A percentile compares a stretch with the other conserved stretches of the same genome.
Evolutionary conservation across 805 yeast species (phyloP).

Genomic region (Yamadazyma tumulicola): DNA sequence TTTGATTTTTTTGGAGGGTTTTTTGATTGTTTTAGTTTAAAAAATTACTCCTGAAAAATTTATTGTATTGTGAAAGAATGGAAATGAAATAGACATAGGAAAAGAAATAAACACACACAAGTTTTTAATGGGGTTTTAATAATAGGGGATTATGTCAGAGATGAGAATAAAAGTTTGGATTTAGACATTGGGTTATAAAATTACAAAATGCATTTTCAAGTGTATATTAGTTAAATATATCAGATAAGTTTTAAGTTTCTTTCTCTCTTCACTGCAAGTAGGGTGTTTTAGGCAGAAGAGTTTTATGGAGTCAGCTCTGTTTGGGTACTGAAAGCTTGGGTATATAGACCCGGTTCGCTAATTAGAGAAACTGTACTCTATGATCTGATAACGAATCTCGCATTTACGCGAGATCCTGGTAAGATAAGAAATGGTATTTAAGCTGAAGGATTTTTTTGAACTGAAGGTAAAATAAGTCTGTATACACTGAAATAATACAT

Average conservation of each 20-base stretch:
- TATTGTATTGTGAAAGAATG: conserved; percentile 1
- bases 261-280: no score
- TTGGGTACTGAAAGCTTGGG: no score
- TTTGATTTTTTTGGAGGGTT: conserved; percentile 17
- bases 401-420: neutral
- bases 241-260: no score
- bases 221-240: conserved; percentile 14
- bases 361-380: no score
- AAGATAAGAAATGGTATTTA: neutral
- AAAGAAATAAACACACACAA: conserved; percentile 12
- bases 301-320: no score
- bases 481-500: no score
- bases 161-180: conserved; percentile 20
- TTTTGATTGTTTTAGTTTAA: neutral
- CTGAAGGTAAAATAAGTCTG: no score
- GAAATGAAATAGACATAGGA: conserved; percentile 6
- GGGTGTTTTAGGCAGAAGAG: no score
- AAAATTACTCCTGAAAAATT: conserved; percentile 2
- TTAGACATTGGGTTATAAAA: conserved; percentile 38
- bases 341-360: no score
- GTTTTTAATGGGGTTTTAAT: conserved; percentile 12
- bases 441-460: no score
- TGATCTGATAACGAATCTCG: no score
- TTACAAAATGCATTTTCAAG: conserved; percentile 19
- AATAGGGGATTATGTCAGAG: conserved; percentile 11